These are phyloP conservation scores for Crithidia acanthocephali DNA, from an alignment of 208 protist species.

Conservation along the genomic window DNA sequence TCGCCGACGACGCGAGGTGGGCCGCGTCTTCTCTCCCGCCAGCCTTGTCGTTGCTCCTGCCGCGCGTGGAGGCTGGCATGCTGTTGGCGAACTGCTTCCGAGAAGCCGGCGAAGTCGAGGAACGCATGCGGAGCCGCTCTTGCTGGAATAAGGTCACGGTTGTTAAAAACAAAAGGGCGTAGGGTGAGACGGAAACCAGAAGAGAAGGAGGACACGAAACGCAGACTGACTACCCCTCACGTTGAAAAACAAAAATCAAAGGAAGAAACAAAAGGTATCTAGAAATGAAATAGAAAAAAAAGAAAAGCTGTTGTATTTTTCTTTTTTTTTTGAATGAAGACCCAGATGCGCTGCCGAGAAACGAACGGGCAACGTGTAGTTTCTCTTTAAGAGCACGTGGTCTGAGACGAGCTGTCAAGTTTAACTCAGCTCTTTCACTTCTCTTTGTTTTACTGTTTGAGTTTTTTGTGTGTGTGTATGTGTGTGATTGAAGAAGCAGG, in stretches of 20 bases:
- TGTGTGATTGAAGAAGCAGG: too few relatives aligned
- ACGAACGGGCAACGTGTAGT: neutral
- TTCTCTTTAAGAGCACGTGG: neutral
- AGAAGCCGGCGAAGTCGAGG: constrained; percentile 4
- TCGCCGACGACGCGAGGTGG: neutral
- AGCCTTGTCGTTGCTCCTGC: neutral
- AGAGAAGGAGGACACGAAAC: too few relatives aligned
- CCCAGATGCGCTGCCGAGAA: neutral
- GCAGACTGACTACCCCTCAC: too few relatives aligned
- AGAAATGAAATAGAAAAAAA: too few relatives aligned
- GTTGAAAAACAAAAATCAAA: neutral
- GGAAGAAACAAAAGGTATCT: neutral
- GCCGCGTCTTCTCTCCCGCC: neutral
- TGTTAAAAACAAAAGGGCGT: too few relatives aligned
- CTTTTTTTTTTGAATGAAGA: too few relatives aligned
- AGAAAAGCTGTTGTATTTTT: too few relatives aligned
- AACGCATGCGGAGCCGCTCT: neutral
- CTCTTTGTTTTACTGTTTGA: constrained; percentile 1
- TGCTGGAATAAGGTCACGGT: neutral
- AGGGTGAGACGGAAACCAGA: too few relatives aligned
- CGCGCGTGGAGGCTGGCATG: constrained; percentile 16
- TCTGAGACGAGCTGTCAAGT: neutral
- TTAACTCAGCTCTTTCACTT: neutral
- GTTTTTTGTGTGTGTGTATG: too few relatives aligned
- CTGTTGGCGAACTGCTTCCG: constrained; percentile 17